Conservation (phyloP, 1,284 basidiomycete species). For the Ganoderma leucocontextum region DNA sequence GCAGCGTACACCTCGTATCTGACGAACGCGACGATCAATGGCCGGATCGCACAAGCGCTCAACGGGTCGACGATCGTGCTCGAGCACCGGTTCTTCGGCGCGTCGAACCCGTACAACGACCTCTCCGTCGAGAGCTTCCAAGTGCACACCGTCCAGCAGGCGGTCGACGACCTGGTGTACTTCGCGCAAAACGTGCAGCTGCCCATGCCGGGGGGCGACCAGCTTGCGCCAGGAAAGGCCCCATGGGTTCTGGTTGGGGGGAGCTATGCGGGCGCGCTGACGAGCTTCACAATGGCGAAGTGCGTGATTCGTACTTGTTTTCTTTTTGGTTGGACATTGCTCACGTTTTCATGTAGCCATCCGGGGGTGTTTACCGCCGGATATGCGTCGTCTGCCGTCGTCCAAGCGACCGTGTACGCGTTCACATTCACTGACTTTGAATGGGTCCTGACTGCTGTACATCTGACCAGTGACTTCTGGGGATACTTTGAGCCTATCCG, state of each 20-base stretch:
- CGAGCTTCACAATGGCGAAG: conserved; percentile 77
- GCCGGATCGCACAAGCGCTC: conserved; percentile 71
- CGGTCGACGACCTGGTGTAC: conserved; percentile 73
- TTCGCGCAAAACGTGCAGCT: conserved; percentile 73
- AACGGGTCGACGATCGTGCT: conserved; percentile 69
- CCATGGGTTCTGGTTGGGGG: conserved; percentile 79
- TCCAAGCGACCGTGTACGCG: conserved; percentile 69
- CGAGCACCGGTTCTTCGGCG: conserved; percentile 63
- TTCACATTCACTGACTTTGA: too few species aligned
- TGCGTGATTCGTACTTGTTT: too few species aligned
- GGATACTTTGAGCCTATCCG: conserved; percentile 75
- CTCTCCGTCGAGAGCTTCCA: conserved; percentile 64
- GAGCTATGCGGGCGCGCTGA: conserved; percentile 74
- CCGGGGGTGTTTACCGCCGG: conserved; percentile 72
- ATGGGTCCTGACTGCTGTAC: not conserved
- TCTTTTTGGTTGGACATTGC: not conserved
- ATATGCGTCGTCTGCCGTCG: conserved; percentile 77
- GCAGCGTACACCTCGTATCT: conserved; percentile 64
- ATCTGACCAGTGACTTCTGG: conserved; percentile 62
- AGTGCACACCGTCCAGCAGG: conserved; percentile 75
- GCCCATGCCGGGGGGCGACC: conserved; percentile 70
- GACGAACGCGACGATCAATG: conserved; percentile 70
- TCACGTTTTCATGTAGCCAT: conserved; percentile 46
- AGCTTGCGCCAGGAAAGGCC: conserved; percentile 61
- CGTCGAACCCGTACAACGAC: conserved; percentile 65